These are phyloP conservation scores for Raphanus hybrid DNA, from an alignment of 441 rosid species.

Conservation along the genomic window DNA sequence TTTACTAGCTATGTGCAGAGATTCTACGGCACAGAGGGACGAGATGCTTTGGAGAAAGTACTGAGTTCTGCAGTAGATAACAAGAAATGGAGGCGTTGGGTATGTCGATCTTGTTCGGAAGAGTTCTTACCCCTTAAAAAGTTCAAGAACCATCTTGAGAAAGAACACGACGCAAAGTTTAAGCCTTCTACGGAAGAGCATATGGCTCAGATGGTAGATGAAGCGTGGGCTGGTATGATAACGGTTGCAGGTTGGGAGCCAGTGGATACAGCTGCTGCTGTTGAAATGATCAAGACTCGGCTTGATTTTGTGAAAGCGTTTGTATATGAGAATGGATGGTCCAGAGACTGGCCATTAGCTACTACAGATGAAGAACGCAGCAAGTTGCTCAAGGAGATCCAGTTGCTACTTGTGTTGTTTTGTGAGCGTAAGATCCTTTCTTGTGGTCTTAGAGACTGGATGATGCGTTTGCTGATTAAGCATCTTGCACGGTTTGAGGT, in stretches of 20 bases:
- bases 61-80: neutral
- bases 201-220: conserved; percentile 12
- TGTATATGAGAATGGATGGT: conserved; percentile 22
- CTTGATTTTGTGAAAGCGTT: conserved; percentile 4
- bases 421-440: conserved; percentile 15
- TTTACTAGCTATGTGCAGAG: neutral
- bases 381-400: conserved; percentile 12
- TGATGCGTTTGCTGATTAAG: neutral
- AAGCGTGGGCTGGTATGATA: conserved; percentile 19
- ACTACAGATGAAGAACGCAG: conserved; percentile 15
- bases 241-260: conserved; percentile 14
- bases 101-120: conserved; percentile 5
- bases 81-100: conserved; percentile 13
- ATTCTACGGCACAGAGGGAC: neutral
- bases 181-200: neutral
- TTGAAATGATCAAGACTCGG: conserved; percentile 19
- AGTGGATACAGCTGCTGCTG: conserved; percentile 14
- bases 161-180: conserved; percentile 6
- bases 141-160: conserved; percentile 18
- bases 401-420: conserved; percentile 6
- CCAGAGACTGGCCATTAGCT: conserved; percentile 27
- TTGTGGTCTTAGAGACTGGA: conserved; percentile 18
- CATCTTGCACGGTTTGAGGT: conserved; percentile 1
- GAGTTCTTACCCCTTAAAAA: neutral
- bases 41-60: conserved; percentile 1